Percentiles rank a stretch among this genome's conserved stretches.
Conservation (phyloP, 2,329 filamentous ascomycete species). For the Fusarium chuoi region DNA sequence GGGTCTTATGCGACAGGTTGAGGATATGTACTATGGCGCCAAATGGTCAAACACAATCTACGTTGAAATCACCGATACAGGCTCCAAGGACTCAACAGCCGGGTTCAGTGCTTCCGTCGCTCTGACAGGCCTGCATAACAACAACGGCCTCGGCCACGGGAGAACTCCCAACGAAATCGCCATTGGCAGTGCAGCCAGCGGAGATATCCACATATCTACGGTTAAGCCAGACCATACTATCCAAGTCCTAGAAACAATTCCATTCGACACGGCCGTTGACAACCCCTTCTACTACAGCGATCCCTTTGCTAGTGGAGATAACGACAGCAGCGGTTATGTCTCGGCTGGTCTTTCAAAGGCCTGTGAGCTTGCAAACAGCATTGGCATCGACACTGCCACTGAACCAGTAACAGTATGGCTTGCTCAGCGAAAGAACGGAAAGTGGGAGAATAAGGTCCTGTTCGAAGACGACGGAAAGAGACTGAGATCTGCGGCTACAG, state of each 20-base stretch:
- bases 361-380: constrained; percentile 49
- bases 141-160: constrained; percentile 67
- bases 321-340: constrained; percentile 62
- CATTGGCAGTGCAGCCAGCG: constrained; percentile 56
- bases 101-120: constrained; percentile 53
- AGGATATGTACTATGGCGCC: constrained; percentile 54
- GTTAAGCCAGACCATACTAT: constrained; percentile 38
- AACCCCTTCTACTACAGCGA: constrained; percentile 70
- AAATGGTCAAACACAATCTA: constrained; percentile 63
- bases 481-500: constrained; percentile 61
- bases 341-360: constrained; percentile 58
- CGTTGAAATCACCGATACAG: constrained; percentile 49
- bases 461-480: constrained; percentile 67
- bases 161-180: constrained; percentile 53
- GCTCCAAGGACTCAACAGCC: constrained; percentile 34
- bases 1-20: constrained; percentile 58
- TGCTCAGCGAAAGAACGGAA: constrained; percentile 13
- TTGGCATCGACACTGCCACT: constrained; percentile 48
- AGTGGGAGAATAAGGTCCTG: constrained; percentile 59
- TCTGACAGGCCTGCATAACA: constrained; percentile 58
- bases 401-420: constrained; percentile 62
- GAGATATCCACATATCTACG: constrained; percentile 57
- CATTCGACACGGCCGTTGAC: constrained; percentile 60
- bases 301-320: constrained; percentile 54
- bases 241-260: constrained; percentile 49